Evolutionary conservation across 2,329 filamentous ascomycete species (phyloP), one percentile per base, ranked within the genome.

Genomic region (Ceratocystis ficicola): DNA sequence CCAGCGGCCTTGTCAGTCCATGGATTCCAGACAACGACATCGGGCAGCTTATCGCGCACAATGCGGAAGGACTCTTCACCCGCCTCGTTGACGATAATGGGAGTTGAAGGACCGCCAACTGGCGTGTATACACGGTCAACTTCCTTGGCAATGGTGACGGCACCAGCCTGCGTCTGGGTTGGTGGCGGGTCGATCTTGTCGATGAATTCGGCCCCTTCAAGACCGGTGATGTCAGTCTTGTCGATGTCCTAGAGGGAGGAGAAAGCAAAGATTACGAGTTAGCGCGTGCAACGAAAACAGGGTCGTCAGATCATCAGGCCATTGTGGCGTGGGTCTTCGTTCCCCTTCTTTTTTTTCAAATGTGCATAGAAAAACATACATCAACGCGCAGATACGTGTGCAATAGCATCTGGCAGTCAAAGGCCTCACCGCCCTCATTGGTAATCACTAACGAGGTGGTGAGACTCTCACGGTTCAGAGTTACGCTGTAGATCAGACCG

Each of bases 1-100:
- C 81, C 81, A 71, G 85, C 83, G 1, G 89, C 85, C 79, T 95
- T 95, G 69, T 92, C 89, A 50, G 82, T 81, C 91, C 93, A 96
- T 1, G 94, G 94, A 76, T 99, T 99, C 94, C 94, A 99, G 36
- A 97, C 88, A 0, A 96, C 93, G 17, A 94, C 86, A 70, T 97
- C 90, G 69, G 83, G 83, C 70, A 99, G 81, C 70, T 90, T 92
- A 76, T 96, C 90, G 68, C 94, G 85, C 50, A 87, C 83, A 65
- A 97, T 81, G 68, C 86, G 85, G 77, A 88, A 91, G 63, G 82
- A 78, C 15, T 85, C 79, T 72, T 82, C 81, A 68, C 84, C 86
- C 62, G 76, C 81, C 71, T 89, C 85, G 17, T 79, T 73, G 61
- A 95, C 83, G 12, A 81, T 73, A 60, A 89, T 75, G 1, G 82